phyloP scores from a whole-genome alignment of 805 yeast species.

The Starmerella sp. region DNA sequence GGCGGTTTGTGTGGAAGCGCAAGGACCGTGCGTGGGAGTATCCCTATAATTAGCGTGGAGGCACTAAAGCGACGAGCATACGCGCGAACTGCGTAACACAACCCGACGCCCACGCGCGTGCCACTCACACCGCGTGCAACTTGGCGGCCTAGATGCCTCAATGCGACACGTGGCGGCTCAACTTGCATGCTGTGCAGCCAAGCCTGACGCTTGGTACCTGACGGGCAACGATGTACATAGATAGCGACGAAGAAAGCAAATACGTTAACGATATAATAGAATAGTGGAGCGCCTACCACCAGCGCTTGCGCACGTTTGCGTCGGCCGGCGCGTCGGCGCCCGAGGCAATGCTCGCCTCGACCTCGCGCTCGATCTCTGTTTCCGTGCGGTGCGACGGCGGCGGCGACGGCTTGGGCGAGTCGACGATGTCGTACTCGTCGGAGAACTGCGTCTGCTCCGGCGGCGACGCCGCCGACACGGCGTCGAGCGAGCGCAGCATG shows the following conservation, averaged over 20 bases:
- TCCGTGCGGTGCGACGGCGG: conserved; percentile 4
- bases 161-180: no score
- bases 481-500: conserved; percentile 15
- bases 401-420: conserved; percentile 11
- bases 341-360: conserved; percentile 3
- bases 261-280: background rate
- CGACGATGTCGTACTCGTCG: conserved; percentile 17
- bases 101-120: no score
- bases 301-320: conserved; percentile 1
- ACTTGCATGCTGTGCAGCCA: no score
- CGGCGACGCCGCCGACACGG: background rate
- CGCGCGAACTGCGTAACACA: no score
- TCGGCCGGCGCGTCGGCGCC: background rate
- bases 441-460: background rate
- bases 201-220: no score
- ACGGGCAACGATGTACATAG: no score
- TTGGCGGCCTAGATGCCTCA: no score
- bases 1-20: conserved; percentile 72
- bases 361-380: conserved; percentile 18
- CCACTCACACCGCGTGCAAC: no score
- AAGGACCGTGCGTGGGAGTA: conserved; percentile 73
- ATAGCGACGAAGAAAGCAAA: background rate
- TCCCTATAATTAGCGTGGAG: conserved; percentile 40
- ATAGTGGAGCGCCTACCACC: conserved; percentile 1
- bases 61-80: no score